These are phyloP conservation scores for Xylaria curta DNA, from an alignment of 495 filamentous ascomycete genomes.

Conservation along the genomic window DNA sequence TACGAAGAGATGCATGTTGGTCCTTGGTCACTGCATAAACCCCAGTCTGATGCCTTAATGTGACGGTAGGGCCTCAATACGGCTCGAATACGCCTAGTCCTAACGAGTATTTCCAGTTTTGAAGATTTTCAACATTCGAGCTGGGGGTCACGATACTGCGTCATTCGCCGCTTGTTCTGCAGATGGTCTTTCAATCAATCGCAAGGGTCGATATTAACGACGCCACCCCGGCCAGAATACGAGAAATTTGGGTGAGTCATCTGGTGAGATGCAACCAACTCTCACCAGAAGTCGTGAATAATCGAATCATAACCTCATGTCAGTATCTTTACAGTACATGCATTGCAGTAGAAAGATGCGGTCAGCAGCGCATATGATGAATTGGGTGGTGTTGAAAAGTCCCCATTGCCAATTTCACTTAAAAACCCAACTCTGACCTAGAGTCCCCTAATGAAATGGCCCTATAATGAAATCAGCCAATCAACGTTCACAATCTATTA, in stretches of 20 bases:
- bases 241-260: conserved; percentile 5
- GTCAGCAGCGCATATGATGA: background rate
- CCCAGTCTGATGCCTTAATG: background rate
- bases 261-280: background rate
- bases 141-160: background rate
- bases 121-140: background rate
- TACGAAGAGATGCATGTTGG: background rate
- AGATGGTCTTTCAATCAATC: background rate
- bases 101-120: background rate
- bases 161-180: background rate
- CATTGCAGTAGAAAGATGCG: background rate
- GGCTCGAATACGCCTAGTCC: background rate
- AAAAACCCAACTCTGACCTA: background rate
- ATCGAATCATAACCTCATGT: conserved; percentile 2
- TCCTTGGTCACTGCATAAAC: background rate
- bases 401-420: background rate
- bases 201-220: background rate
- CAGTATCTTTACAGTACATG: background rate
- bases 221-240: background rate
- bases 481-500: no score
- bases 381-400: background rate
- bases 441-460: no score
- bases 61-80: conserved; percentile 6
- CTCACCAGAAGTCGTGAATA: background rate
- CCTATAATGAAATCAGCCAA: no score